Percentiles rank a stretch among this genome's conserved stretches.
Conservation (phyloP, 1,284 basidiomycete species). For the Trametes hirsuta region DNA sequence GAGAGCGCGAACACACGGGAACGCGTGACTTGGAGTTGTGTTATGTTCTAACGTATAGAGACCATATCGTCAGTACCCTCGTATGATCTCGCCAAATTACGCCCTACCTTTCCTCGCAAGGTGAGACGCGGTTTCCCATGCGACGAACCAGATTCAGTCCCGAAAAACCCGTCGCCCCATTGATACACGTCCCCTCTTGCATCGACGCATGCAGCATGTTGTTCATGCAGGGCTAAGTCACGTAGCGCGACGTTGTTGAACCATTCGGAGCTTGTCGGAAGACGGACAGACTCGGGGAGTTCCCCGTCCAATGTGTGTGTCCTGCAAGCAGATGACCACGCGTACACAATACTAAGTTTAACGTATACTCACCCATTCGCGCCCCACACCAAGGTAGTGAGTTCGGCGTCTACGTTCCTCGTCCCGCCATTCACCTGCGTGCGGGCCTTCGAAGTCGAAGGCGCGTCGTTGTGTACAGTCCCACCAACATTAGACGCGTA, state of each 20-base stretch:
- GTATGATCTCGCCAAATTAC: neutral
- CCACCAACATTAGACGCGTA: conserved; percentile 15
- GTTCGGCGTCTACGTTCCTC: conserved; percentile 25
- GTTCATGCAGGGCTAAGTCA: conserved; percentile 75
- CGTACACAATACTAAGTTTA: neutral
- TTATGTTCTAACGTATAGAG: conserved; percentile 60
- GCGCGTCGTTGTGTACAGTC: conserved; percentile 35
- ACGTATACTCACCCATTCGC: conserved; percentile 52
- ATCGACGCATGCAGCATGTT: conserved; percentile 85
- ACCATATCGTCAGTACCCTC: neutral
- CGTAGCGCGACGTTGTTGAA: conserved; percentile 70
- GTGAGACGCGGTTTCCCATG: conserved; percentile 48
- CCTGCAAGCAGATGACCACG: conserved; percentile 34
- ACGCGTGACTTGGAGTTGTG: conserved; percentile 58
- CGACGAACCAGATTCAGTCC: conserved; percentile 33
- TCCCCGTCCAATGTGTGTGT: conserved; percentile 43
- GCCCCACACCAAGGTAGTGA: conserved; percentile 56
- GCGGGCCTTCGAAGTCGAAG: conserved; percentile 1
- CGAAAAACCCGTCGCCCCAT: conserved; percentile 77
- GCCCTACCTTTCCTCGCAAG: conserved; percentile 61
- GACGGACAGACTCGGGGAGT: conserved; percentile 44
- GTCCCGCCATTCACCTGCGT: neutral
- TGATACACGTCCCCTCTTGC: conserved; percentile 87
- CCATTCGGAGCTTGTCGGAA: conserved; percentile 56
- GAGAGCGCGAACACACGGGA: conserved; percentile 74